A percentile compares a stretch with the other conserved stretches of the same genome.
Evolutionary conservation across 805 yeast species (phyloP).

Genomic region (Yarrowia osloensis): DNA sequence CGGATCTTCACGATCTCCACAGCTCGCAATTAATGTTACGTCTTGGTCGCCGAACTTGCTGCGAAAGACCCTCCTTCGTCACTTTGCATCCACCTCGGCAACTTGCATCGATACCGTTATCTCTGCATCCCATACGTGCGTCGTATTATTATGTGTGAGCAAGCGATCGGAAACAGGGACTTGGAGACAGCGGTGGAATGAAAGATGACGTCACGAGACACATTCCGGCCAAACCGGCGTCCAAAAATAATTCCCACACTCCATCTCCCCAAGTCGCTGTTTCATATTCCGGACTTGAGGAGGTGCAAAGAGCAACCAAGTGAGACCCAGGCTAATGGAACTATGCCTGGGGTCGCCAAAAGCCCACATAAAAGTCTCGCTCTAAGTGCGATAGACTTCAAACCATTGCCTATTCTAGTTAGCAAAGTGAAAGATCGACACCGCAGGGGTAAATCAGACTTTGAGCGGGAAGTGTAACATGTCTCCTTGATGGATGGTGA

Average conservation of each 20-base stretch:
- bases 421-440: conserved; percentile 2
- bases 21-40: too few species aligned
- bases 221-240: too few species aligned
- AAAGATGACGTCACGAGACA: background rate
- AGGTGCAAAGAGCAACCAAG: background rate
- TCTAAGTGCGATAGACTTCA: background rate
- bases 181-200: background rate
- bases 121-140: background rate
- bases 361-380: background rate
- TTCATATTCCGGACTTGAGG: background rate
- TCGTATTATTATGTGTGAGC: background rate
- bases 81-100: too few species aligned
- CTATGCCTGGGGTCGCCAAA: background rate
- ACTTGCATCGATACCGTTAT: background rate
- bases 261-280: background rate
- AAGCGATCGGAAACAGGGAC: background rate
- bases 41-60: too few species aligned
- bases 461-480: background rate
- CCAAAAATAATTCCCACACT: too few species aligned
- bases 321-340: background rate
- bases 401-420: background rate
- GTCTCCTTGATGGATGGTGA: background rate
- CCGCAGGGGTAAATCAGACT: background rate
- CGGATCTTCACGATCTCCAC: too few species aligned
- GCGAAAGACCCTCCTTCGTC: too few species aligned